phyloP scores from a whole-genome alignment of 805 yeast species.

The Candida stauntonica region DNA sequence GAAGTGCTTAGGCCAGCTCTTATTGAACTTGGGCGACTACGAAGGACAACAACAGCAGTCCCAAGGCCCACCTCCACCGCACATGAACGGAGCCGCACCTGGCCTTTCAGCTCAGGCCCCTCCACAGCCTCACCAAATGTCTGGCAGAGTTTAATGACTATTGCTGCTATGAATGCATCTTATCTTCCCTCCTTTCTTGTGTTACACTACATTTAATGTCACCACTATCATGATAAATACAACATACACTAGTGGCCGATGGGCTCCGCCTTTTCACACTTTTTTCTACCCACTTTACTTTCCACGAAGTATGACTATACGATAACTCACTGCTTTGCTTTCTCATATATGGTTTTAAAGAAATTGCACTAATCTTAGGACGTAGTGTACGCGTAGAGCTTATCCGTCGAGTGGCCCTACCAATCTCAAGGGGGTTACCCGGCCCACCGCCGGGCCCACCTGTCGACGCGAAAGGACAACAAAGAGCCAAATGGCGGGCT shows the following conservation, averaged over 20 bases:
- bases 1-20: conserved; percentile 77
- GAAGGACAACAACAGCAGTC: conserved; percentile 21
- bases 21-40: conserved; percentile 56
- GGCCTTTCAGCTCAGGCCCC: neutral
- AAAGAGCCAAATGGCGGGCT: neutral
- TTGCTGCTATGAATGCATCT: no score
- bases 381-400: no score
- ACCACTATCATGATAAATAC: no score
- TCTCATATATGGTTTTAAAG: conserved; percentile 1
- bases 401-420: neutral
- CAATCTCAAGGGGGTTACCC: conserved; percentile 5
- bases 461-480: conserved; percentile 16
- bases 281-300: no score
- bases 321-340: conserved; percentile 6
- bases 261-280: no score
- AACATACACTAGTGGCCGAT: no score
- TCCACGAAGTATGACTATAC: conserved; percentile 12
- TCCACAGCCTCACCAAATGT: conserved; percentile 2
- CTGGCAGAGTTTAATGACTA: conserved; percentile 2
- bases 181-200: no score
- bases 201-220: no score
- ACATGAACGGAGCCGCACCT: no score
- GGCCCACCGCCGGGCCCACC: neutral
- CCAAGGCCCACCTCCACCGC: conserved; percentile 7
- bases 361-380: no score